Evolutionary conservation across 2,329 filamentous ascomycete genomes (phyloP).

Genomic region (Arthrinium puccinioides): DNA sequence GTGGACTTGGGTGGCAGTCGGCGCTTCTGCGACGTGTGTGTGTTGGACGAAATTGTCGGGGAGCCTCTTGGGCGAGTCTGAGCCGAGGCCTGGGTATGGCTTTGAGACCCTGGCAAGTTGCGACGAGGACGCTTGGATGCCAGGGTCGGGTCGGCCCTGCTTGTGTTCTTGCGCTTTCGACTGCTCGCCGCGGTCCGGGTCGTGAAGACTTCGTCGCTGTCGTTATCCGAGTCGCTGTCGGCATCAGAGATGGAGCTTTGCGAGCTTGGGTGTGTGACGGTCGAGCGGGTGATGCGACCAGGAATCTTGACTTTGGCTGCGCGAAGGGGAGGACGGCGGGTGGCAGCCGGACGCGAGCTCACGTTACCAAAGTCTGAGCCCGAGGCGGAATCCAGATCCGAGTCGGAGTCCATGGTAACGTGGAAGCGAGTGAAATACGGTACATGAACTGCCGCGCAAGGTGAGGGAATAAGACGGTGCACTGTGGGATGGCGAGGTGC

Average conservation of each 20-base stretch:
- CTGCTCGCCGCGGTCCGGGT: background rate
- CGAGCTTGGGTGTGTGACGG: slow-evolving; percentile 10
- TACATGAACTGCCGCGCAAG: no score
- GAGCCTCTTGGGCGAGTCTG: background rate
- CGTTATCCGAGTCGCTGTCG: no score
- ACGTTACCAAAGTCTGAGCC: background rate
- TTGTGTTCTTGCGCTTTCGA: slow-evolving; percentile 3
- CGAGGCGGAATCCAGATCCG: slow-evolving; percentile 7
- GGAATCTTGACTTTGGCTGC: slow-evolving; percentile 21
- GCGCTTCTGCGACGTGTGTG: no score
- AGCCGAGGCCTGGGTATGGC: no score
- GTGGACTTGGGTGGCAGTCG: no score
- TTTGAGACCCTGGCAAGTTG: no score
- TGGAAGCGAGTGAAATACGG: background rate
- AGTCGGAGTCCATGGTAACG: slow-evolving; percentile 3
- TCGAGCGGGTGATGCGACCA: slow-evolving; percentile 16
- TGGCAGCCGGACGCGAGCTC: slow-evolving; percentile 11
- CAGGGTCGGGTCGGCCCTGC: background rate
- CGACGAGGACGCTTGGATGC: slow-evolving; percentile 4
- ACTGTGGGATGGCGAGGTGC: no score
- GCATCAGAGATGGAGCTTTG: background rate
- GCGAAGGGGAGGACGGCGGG: slow-evolving; percentile 18
- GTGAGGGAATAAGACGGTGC: no score
- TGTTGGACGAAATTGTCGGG: background rate
- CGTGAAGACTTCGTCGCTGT: background rate